Evolutionary conservation across 108 stramenopile genomes (phyloP), one percentile per base, ranked within the genome.

Genomic region (Bacterosira constricta): DNA sequence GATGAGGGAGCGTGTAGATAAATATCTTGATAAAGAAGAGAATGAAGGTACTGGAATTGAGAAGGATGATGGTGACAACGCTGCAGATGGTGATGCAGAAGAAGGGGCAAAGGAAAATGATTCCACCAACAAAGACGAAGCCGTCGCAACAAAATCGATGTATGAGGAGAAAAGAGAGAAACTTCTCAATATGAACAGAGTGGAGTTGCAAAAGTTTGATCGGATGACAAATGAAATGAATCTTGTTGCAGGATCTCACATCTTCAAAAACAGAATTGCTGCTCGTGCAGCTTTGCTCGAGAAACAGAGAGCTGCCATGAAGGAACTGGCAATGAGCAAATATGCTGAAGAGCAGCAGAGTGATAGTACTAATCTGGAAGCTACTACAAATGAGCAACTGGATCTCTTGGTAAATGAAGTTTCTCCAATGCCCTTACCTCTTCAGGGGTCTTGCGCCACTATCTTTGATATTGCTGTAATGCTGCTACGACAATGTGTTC

Each of bases 391-490:
- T 27, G 17, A 36, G 35, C 29, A 44, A 26, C n/a, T 49, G 11
- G 57, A 50, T 25, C 34, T 26, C 18, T 26, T 49, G 23, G 41
- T 35, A 27, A 51, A 55, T 41, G 34, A 18, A 37, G 50, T 7
- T 44, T 27, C 71, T 45, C 26, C 35, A 23, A 50, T 51, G 0
- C 18, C 62, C n/a, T 31, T 91, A 9, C 85, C 90, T 17, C 64
- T 90, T 9, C 71, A 88, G 31, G 88, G 85, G 4, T 91, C 93
- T 4, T 88, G 83, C 51, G 51, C 84, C 38, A 78, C 83, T 57
- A 89, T 90, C 0, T 88, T 75, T 67, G 63, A 78, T 17, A 94
- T 94, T 51, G 88, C 90, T 13, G 75, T 63, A 8, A 62, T 86
- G 42, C 81, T 94, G 1, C 80, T 90, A 62, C 90, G 82, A 27